These are phyloP conservation scores for Apiospora saccharicola DNA, from an alignment of 2,329 filamentous ascomycete genomes.

Conservation along the genomic window DNA sequence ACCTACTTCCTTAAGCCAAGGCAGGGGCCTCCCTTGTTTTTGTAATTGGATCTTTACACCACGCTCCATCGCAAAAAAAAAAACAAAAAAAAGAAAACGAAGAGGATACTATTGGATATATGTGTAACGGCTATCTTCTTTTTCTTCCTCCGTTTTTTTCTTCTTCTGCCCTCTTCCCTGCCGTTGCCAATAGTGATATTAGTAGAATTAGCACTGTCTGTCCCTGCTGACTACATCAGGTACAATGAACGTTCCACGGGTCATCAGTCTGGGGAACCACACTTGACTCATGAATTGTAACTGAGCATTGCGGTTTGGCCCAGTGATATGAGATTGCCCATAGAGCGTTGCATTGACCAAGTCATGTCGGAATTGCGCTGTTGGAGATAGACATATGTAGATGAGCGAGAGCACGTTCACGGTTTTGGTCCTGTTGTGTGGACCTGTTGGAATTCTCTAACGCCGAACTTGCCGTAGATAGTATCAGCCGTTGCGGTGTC, in stretches of 20 bases:
- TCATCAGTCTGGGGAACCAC: background rate
- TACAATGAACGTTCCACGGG: background rate
- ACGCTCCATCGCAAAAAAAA: background rate
- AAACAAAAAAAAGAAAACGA: background rate
- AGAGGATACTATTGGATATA: background rate
- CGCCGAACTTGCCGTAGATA: background rate
- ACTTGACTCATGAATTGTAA: background rate
- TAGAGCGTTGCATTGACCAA: slow-evolving; percentile 3
- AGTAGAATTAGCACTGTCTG: background rate
- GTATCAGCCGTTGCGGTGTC: slow-evolving; percentile 13
- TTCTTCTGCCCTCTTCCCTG: background rate
- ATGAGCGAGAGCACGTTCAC: background rate
- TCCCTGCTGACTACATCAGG: background rate
- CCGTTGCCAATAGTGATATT: too few species aligned
- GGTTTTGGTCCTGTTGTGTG: background rate
- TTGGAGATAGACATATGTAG: background rate
- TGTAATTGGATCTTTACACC: background rate
- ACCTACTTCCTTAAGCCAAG: background rate
- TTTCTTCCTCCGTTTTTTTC: background rate
- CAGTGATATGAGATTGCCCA: background rate
- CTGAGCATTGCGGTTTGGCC: background rate
- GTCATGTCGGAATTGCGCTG: background rate
- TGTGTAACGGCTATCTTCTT: background rate
- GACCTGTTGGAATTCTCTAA: background rate
- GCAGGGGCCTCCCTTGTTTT: background rate